Base-by-base conservation (phyloP, 177 flowering plant genomes). In the Vitis hybrid region DNA sequence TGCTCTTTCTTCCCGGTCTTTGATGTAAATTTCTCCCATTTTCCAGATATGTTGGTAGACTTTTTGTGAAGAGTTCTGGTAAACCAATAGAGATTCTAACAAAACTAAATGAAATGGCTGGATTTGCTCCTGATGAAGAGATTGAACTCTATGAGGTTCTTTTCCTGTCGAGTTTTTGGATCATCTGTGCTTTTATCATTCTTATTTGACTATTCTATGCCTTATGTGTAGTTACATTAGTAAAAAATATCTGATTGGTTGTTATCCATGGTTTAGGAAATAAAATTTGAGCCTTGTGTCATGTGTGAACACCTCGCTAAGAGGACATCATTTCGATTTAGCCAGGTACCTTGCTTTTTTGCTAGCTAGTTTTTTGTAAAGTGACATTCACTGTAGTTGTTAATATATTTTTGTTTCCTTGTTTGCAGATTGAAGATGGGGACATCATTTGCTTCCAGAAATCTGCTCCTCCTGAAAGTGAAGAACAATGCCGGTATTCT, bases 371-470 rank as follows among this genome's bases (percentile, higher is more conserved):
- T 22, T 62, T 2, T 39, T 45, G 22, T 26, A 5, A 52, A 10
- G 16, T 66, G 62, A 11, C 26, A 31, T 56, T n/a, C 52, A 19
- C 48, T 1, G 9, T 21, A 33, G 1, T 60, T 10, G 64, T 14
- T 31, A 69, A 18, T 64, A 11, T 26, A 1, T 9, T 66, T 70
- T 22, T 75, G 26, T 58, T 60, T 57, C 49, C 53, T 60, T 68
- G 10, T 29, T 76, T 80, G 56, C 87, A 95, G 99, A 80, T 95
- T 73, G 98, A 93, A 80, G 98, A 95, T 76, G 99, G 99, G 16
- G 99, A 95, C 68, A 90, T 95, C 22, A 83, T 95, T 45, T 95
- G 99, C 83, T 91, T 84, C 75, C 98, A 93, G 80, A 95, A 86
- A 80, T 71, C 82, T 56, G 72, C 77, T 68, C 67, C 81, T n/a